Conservation (phyloP, 805 yeast species). For the Zygoascus flipseniorum region DNA sequence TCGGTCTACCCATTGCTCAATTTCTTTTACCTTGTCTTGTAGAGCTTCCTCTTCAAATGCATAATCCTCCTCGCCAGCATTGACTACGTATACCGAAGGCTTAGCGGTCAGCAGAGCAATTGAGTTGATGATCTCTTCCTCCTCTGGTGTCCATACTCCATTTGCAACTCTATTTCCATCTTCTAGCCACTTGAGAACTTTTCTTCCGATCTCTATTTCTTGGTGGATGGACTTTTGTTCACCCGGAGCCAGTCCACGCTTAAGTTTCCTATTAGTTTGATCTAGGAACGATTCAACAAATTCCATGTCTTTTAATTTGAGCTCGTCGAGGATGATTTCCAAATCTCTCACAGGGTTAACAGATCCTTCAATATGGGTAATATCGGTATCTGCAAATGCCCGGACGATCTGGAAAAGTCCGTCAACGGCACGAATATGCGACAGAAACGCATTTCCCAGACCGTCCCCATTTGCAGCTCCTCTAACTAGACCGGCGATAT, state of each 20-base stretch:
- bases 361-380: constrained; percentile 55
- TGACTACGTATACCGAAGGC: constrained; percentile 73
- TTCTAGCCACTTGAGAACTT: constrained; percentile 43
- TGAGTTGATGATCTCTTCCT: constrained; percentile 57
- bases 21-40: constrained; percentile 45
- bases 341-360: constrained; percentile 60
- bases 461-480: constrained; percentile 98
- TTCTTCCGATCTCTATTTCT: constrained; percentile 31
- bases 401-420: constrained; percentile 64
- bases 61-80: constrained; percentile 66
- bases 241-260: constrained; percentile 31
- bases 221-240: constrained; percentile 41
- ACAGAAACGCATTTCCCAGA: constrained; percentile 65
- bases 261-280: constrained; percentile 35
- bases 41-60: constrained; percentile 24
- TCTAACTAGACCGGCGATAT: constrained; percentile 96
- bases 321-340: constrained; percentile 55
- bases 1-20: constrained; percentile 56
- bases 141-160: constrained; percentile 52
- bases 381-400: constrained; percentile 45
- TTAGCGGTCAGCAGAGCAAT: constrained; percentile 77
- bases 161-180: constrained; percentile 55
- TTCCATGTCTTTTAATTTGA: constrained; percentile 59
- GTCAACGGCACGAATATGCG: constrained; percentile 63
- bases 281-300: constrained; percentile 51